Percentiles rank a stretch among this genome's conserved stretches.
Evolutionary conservation across 2,329 filamentous ascomycete species (phyloP).

Genomic region (Aspergillus calidoustus): DNA sequence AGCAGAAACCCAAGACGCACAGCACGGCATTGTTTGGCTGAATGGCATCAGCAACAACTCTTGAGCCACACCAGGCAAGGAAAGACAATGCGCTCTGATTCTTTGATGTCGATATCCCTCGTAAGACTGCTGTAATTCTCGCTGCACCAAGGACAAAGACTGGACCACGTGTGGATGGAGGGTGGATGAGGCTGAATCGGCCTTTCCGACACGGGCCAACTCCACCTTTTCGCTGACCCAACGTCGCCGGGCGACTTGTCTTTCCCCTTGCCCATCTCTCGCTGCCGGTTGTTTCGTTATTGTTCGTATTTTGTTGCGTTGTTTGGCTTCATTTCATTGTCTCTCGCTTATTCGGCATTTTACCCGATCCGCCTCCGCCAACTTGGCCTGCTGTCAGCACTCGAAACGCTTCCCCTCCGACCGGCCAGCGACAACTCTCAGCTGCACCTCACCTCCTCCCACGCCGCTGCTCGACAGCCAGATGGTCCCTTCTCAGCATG

Average conservation of each 20-base stretch:
- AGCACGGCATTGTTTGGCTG: neutral
- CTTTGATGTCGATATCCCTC: neutral
- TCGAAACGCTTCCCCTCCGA: slow-evolving; percentile 9
- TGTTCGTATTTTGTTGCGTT: neutral
- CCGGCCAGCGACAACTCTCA: slow-evolving; percentile 11
- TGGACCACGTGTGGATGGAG: slow-evolving; percentile 4
- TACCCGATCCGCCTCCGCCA: neutral
- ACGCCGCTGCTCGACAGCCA: neutral
- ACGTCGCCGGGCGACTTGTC: neutral
- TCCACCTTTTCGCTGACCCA: neutral
- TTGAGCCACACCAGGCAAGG: neutral
- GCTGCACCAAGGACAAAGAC: neutral
- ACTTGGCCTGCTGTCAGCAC: neutral
- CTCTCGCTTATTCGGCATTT: neutral
- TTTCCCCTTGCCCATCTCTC: neutral
- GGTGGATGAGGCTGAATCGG: slow-evolving; percentile 15
- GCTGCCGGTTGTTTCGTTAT: neutral
- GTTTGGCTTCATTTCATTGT: slow-evolving; percentile 2
- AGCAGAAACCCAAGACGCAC: neutral
- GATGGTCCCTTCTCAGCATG: slow-evolving; percentile 44
- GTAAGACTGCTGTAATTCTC: neutral
- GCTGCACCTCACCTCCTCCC: neutral
- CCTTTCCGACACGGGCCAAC: neutral
- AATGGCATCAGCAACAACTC: neutral
- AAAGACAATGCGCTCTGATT: neutral